phyloP scores from a whole-genome alignment of 2,329 filamentous ascomycete species.

The Pestalotiopsis sp. region DNA sequence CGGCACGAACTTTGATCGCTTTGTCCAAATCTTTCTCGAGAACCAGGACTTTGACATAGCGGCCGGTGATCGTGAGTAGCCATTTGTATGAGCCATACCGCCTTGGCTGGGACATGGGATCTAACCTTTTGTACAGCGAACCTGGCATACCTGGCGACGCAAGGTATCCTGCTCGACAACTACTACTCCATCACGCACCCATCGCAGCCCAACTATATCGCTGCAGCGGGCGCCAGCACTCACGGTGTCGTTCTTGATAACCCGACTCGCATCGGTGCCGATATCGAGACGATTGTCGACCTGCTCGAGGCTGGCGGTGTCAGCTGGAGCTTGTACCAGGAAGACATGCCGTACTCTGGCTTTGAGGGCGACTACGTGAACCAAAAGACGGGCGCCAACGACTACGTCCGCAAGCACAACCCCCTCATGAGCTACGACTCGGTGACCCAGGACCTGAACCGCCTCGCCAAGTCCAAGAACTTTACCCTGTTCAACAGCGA shows the following conservation, averaged over 20 bases:
- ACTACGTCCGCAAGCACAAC: slow-evolving; percentile 67
- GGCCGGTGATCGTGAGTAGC: slow-evolving; percentile 40
- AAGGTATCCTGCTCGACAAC: slow-evolving; percentile 57
- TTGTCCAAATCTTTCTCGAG: slow-evolving; percentile 64
- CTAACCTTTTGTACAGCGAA: slow-evolving; percentile 27
- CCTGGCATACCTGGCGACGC: slow-evolving; percentile 47
- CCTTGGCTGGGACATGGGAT: not conserved
- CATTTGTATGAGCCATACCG: not conserved
- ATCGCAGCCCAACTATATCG: slow-evolving; percentile 61
- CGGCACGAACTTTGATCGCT: slow-evolving; percentile 60
- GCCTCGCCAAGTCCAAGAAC: slow-evolving; percentile 32
- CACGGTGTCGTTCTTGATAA: slow-evolving; percentile 55
- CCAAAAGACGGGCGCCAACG: slow-evolving; percentile 52
- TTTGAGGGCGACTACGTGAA: slow-evolving; percentile 53
- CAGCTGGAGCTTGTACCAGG: slow-evolving; percentile 53
- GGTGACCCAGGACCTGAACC: slow-evolving; percentile 25
- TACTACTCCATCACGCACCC: slow-evolving; percentile 58
- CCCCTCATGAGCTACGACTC: slow-evolving; percentile 33
- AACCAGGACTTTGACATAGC: slow-evolving; percentile 55
- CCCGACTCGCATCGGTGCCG: no score
- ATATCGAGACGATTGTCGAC: slow-evolving; percentile 42
- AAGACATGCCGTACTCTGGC: slow-evolving; percentile 51
- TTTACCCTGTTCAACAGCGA: slow-evolving; percentile 30
- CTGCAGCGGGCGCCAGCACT: slow-evolving; percentile 19
- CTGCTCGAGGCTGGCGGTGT: slow-evolving; percentile 47